Base-by-base conservation (phyloP, 208 protist genomes). In the Trypanosoma theileri region DNA sequence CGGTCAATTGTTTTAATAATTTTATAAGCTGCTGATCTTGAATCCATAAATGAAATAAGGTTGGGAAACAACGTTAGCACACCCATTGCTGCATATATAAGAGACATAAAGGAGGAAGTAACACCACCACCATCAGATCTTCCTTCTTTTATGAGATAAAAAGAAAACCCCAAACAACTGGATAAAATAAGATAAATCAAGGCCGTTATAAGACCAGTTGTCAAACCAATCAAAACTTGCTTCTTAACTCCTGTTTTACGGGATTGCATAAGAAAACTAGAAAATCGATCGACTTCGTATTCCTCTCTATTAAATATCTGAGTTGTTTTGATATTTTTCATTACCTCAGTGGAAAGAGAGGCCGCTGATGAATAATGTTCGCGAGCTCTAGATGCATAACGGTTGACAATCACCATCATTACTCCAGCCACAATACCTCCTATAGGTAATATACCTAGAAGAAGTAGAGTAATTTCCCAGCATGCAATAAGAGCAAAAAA, bases 1-100 rank as follows among this genome's bases (percentile, higher is more conserved):
- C 80, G 62, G 24, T 91, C 82, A 63, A 91, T 89, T 4, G 78
- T 72, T 55, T 72, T 51, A 41, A 87, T 81, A 11, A 91, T 59
- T 17, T 68, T 54, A 40, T 59, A 86, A 0, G 82, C 85, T n/a
- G 82, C 79, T 4, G 73, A 71, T 44, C 80, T 64, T 46, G 81
- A 75, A 31, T 86, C 77, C 16, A 68, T 70, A 45, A 91, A 72
- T 13, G 71, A 14, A 14, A 62, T 35, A 31, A 89, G 31, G 40
- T 19, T 57, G 4, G 85, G 81, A 50, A 68, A 63, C 7, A 82
- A 52, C n/a, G 69, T 31, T 9, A 64, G 75, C 24, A 84, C 41
- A 21, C 71, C 69, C 51, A 50, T 69, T 4, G 64, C 48, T 41
- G 70, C 70, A n/a, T 75, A 72, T 21, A 84, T n/a, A 12, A 69